Conservation (phyloP, 192 early-diverging fungal species). For the Entrophospora sp. region DNA sequence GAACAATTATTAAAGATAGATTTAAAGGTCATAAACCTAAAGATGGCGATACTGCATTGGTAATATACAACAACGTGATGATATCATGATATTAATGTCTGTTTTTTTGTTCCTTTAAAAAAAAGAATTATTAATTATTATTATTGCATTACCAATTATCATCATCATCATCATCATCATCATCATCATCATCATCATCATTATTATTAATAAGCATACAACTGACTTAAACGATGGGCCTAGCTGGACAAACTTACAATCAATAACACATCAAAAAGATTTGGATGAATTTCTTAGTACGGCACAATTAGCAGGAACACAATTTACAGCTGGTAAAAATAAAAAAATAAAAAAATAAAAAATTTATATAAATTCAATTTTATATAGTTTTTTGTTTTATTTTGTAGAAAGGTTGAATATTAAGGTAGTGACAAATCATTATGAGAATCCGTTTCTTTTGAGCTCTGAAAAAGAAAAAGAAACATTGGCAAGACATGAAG, state of each 20-base stretch:
- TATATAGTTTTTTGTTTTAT: background rate
- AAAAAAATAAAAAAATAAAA: constrained; percentile 20
- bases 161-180: background rate
- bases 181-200: background rate
- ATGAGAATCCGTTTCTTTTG: constrained; percentile 78
- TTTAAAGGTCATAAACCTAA: constrained; percentile 36
- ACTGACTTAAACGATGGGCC: constrained; percentile 77
- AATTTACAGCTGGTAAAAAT: constrained; percentile 73
- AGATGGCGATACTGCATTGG: constrained; percentile 34
- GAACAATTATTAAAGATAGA: constrained; percentile 37
- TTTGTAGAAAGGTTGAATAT: constrained; percentile 71
- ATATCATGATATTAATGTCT: too few species aligned
- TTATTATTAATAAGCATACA: constrained; percentile 50
- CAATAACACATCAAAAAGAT: constrained; percentile 95
- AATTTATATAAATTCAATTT: background rate
- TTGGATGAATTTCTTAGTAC: constrained; percentile 93
- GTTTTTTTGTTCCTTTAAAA: too few species aligned
- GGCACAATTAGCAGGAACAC: constrained; percentile 89
- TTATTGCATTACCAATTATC: too few species aligned
- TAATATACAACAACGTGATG: too few species aligned
- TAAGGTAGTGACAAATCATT: constrained; percentile 63
- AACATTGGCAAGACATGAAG: constrained; percentile 66
- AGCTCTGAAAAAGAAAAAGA: constrained; percentile 69
- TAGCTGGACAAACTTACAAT: constrained; percentile 81
- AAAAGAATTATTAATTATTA: too few species aligned